Base-by-base conservation (phyloP, 805 yeast genomes). In the Cyberlindnera meyerae region DNA sequence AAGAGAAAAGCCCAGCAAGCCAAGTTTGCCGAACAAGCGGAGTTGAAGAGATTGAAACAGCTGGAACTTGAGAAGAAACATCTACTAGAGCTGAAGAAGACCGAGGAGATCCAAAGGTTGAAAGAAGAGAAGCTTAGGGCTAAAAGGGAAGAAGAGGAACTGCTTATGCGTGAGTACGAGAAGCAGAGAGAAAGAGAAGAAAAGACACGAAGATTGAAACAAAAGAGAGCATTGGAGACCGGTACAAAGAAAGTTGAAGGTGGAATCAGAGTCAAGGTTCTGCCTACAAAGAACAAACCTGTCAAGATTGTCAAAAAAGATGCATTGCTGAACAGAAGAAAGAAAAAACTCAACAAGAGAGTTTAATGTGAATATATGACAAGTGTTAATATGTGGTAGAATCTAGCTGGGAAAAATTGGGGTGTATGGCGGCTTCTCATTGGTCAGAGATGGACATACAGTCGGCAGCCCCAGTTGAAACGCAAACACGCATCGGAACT, bases 1-100 rank as follows among this genome's bases (percentile, higher is more conserved):
- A 57, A 55, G 44, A 55, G 58, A 48, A 45, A 44, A 29, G 39
- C 36, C 34, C 56, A 54, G 22, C 55, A 52, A 29, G 44, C 43
- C 14, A 46, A 34, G 18, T 51, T 47, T 26, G 20, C 27, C 7
- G 47, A 51, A 29, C 58, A 54, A 29, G 52, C 52, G 24, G 51
- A 44, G 24, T 24, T 45, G 25, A 51, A 48, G 35, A 52, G 41
- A 25, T 21, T 29, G 16, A 54, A 39, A 31, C 50, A 47, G 22
- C 34, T 40, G 27, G 37, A 47, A 20, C 26, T 52, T 4, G 45
- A 41, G 18, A 47, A 48, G 29, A 43, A 42, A 26, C 50, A 50
- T 20, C 18, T 47, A 18, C 11, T 40, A 14, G 51, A 48, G 30
- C 29, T 42, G 26, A 47, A 49, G 31, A 44, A 41, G 31, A 38